Evolutionary conservation across 371 early-diverging fungal genomes (phyloP), one percentile per base, ranked within the genome.

Genomic region (Mucor saturninus): DNA sequence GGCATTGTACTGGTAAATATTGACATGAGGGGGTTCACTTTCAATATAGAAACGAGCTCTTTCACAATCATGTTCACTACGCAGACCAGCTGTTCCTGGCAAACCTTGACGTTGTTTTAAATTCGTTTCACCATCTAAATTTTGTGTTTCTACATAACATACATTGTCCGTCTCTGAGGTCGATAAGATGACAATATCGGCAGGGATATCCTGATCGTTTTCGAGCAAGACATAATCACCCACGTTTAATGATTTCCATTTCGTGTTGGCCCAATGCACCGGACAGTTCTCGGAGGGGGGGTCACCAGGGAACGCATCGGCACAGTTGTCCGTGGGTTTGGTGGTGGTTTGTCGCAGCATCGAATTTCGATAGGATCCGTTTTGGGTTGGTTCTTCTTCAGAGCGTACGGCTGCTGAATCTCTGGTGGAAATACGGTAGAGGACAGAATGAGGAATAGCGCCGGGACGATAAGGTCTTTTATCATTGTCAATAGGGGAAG

Each of bases 161-260:
- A 89, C 64, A 5, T 81, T 83, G 50, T 83, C 85, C 1, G 68
- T 72, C 61, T 92, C 89, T 11, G 87, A 84, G 1, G 89, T 85
- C 1, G 89, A 83, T 5, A 94, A 64, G n/a, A 92, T 80, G 0
- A 89, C 67, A 4, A 90, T 70, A 73, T 96, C 95, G 14, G 93
- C 94, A 2, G 99, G 99, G 0, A 99, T 88, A 66, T 92, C 83
- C 38, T 98, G 91, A 69, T 98, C 87, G 65, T 96, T 92, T 28
- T 85, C 69, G 21, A 99, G 73, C 60, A 87, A 76, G 10, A 99
- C 76, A 60, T 98, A 78, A 62, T 99, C 98, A 35, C 99, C 99
- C 2, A 95, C 95, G 55, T 86, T 85, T 38, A 98, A 75, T 56
- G 91, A 87, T 64, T 90, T 87, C 97, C 98, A 97, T 59, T 69